phyloP scores from a whole-genome alignment of 345 rosid species.

The Firmiana major region DNA sequence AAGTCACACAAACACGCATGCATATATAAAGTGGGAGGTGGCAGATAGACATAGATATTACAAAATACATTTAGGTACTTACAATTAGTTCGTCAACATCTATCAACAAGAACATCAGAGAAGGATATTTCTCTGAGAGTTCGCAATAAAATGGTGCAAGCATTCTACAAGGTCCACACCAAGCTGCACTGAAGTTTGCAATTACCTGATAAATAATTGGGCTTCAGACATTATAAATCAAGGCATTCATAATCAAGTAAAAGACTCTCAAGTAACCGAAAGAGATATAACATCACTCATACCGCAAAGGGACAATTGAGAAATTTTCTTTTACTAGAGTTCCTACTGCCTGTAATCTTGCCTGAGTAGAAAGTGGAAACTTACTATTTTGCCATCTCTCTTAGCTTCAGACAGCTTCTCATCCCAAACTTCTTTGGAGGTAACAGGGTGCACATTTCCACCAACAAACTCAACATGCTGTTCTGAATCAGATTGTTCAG shows the following conservation, averaged over 20 bases:
- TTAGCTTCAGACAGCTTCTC: constrained; percentile 66
- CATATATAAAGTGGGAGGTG: background rate
- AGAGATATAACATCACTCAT: background rate
- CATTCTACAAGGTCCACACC: constrained; percentile 86
- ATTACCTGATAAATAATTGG: constrained; percentile 42
- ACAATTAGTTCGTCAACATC: constrained; percentile 84
- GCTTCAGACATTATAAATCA: background rate
- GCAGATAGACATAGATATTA: background rate
- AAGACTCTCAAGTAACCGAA: constrained; percentile 17
- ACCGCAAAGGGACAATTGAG: background rate
- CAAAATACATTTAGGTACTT: constrained; percentile 24
- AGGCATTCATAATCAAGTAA: background rate
- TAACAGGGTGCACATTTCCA: constrained; percentile 56
- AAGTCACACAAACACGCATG: background rate
- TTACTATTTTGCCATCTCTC: constrained; percentile 64
- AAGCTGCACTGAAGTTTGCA: constrained; percentile 83
- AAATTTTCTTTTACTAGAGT: background rate
- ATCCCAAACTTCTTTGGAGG: constrained; percentile 69
- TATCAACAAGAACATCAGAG: constrained; percentile 64
- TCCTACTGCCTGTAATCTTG: background rate
- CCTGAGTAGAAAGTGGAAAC: background rate
- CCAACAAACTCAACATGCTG: constrained; percentile 49
- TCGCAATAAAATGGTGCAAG: constrained; percentile 64
- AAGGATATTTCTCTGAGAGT: constrained; percentile 66
- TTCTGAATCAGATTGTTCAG: constrained; percentile 32